Conservation (phyloP, 1,139 yeast species). For the Blastobotrys capitulatus region DNA sequence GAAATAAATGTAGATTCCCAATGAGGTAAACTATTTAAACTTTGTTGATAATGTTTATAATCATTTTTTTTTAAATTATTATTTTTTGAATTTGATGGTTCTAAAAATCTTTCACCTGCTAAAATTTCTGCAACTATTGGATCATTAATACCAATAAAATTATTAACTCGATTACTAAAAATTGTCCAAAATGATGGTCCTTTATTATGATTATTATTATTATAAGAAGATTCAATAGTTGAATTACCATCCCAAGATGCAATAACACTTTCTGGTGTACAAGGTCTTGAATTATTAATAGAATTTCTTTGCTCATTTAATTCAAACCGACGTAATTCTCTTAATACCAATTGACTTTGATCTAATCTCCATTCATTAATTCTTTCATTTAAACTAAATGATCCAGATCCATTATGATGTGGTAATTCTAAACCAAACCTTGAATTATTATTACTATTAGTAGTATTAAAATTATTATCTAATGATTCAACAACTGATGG, state of each 20-base stretch:
- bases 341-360: conserved; percentile 32
- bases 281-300: neutral
- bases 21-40: conserved; percentile 21
- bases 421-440: conserved; percentile 32
- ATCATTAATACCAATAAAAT: conserved; percentile 30
- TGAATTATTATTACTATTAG: conserved; percentile 1
- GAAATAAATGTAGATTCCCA: conserved; percentile 26
- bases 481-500: neutral
- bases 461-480: neutral
- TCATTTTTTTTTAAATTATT: neutral
- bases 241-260: conserved; percentile 11
- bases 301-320: conserved; percentile 1
- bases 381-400: conserved; percentile 31
- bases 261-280: conserved; percentile 11
- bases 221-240: neutral
- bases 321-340: conserved; percentile 30
- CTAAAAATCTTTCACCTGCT: conserved; percentile 26
- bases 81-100: conserved; percentile 9
- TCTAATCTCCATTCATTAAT: conserved; percentile 38
- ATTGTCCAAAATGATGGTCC: conserved; percentile 17
- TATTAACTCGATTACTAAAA: conserved; percentile 19
- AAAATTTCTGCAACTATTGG: conserved; percentile 29
- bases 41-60: conserved; percentile 19
- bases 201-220: too few relatives aligned
- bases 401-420: conserved; percentile 34